phyloP scores from a whole-genome alignment of 2,329 filamentous ascomycete species.

The Apiospora sp. region DNA sequence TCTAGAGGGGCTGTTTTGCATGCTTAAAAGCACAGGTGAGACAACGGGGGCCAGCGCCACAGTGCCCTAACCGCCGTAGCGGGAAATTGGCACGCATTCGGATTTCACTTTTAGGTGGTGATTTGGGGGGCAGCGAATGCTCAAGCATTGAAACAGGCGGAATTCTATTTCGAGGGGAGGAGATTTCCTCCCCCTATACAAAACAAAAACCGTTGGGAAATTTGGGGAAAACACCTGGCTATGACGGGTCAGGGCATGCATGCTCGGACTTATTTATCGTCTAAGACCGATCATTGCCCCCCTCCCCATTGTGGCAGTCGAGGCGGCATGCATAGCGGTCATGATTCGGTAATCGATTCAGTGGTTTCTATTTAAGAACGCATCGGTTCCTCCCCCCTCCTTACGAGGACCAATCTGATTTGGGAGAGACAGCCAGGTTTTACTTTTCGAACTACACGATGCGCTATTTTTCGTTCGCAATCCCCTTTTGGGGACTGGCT shows the following conservation, averaged over 20 bases:
- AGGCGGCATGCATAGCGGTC: neutral
- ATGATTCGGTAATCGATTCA: conserved; percentile 10
- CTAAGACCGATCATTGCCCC: neutral
- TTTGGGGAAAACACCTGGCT: neutral
- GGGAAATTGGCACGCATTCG: neutral
- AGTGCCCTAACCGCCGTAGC: neutral
- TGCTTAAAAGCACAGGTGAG: neutral
- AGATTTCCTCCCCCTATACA: neutral
- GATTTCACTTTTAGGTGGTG: neutral
- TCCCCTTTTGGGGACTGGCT: conserved; percentile 25
- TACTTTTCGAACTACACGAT: conserved; percentile 3
- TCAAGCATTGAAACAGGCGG: neutral
- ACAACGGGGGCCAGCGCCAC: neutral
- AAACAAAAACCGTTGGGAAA: neutral
- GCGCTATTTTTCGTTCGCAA: neutral
- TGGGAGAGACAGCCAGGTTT: no score
- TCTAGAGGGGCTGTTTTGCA: neutral
- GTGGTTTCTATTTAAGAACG: neutral
- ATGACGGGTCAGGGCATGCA: conserved; percentile 4
- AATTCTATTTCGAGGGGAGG: neutral
- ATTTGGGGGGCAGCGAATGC: neutral
- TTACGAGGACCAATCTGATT: no score
- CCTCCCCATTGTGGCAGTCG: no score
- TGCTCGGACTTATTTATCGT: neutral
- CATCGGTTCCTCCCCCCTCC: neutral